These are phyloP conservation scores for Eucalyptus polyanthemos DNA, from an alignment of 345 rosid genomes.

Conservation along the genomic window DNA sequence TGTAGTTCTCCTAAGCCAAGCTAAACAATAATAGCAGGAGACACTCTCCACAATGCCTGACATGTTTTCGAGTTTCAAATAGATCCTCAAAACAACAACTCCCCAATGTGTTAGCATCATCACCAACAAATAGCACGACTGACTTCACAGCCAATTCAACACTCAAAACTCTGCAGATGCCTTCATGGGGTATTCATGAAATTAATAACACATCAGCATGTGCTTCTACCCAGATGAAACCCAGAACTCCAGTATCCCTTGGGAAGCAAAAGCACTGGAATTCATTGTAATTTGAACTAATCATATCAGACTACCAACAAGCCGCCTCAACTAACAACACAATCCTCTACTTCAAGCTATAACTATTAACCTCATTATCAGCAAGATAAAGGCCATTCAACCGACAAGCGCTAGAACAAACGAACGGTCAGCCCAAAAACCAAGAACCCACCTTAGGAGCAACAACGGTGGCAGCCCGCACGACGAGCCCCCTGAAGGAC, in stretches of 20 bases:
- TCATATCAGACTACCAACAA: not conserved
- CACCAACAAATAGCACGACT: not conserved
- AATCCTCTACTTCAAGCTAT: not conserved
- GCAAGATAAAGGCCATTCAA: not conserved
- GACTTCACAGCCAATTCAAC: not conserved
- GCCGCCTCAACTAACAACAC: not conserved
- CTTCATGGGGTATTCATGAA: not conserved
- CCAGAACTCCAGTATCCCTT: not conserved
- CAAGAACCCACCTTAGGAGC: slow-evolving; percentile 68
- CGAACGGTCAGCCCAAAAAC: not conserved
- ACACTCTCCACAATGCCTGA: not conserved
- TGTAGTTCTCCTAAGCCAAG: not conserved
- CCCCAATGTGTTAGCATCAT: not conserved
- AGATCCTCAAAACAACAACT: not conserved
- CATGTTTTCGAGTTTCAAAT: not conserved
- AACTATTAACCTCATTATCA: not conserved
- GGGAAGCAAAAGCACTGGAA: not conserved
- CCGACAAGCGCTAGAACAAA: not conserved
- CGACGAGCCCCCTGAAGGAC: slow-evolving; percentile 40
- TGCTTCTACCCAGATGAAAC: not conserved
- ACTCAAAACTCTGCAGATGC: not conserved
- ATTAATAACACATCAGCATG: not conserved
- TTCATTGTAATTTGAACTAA: not conserved
- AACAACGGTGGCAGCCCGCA: slow-evolving; percentile 77
- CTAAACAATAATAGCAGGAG: not conserved